Conservation (phyloP, 306 rosid species). For the Prunus salicina region DNA sequence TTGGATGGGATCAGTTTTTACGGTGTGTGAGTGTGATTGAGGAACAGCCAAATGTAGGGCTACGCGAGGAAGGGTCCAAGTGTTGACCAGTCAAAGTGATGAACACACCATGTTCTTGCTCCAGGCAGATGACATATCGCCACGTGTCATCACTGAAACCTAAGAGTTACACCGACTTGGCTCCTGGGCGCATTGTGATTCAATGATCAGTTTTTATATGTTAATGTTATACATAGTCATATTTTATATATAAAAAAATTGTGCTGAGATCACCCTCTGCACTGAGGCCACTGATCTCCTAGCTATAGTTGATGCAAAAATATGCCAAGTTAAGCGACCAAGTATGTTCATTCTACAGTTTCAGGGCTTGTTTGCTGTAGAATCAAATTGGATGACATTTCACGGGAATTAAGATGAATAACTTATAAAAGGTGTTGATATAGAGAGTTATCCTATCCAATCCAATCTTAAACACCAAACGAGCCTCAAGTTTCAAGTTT, state of each 20-base stretch:
- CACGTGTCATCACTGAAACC: conserved; percentile 13
- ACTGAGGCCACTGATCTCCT: background rate
- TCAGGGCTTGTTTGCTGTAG: too few relatives aligned
- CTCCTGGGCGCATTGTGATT: background rate
- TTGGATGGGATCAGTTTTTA: background rate
- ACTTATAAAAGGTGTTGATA: too few relatives aligned
- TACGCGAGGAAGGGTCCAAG: conserved; percentile 23
- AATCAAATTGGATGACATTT: too few relatives aligned
- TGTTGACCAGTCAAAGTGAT: conserved; percentile 47
- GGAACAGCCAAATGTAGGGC: conserved; percentile 30
- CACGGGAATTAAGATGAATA: too few relatives aligned
- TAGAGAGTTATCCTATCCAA: too few relatives aligned
- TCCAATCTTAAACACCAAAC: too few relatives aligned
- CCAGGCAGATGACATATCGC: background rate
- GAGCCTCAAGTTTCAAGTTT: background rate
- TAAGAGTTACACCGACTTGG: conserved; percentile 22
- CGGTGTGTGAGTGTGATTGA: background rate
- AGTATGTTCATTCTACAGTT: background rate
- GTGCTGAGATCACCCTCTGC: conserved; percentile 9
- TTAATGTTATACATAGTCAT: background rate
- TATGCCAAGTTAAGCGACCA: background rate
- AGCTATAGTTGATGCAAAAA: conserved; percentile 2
- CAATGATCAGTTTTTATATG: background rate
- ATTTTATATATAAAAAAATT: background rate
- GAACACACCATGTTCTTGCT: conserved; percentile 11